phyloP scores from a whole-genome alignment of 2,329 filamentous ascomycete genomes.

The Colletotrichum coccodes region DNA sequence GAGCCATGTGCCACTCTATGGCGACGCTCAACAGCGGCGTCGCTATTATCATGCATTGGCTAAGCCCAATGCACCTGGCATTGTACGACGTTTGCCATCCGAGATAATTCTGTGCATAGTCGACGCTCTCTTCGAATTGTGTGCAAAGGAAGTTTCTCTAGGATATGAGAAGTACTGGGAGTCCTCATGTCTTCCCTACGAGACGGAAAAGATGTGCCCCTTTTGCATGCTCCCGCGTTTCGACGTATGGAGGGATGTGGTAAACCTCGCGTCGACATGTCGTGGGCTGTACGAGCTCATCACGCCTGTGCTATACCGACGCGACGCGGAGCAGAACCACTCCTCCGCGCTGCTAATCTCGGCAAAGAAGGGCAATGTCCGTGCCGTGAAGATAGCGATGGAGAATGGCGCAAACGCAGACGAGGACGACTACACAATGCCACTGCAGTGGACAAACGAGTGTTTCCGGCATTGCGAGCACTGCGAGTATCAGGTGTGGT shows the following conservation, averaged over 20 bases:
- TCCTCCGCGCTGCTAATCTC: slow-evolving; percentile 25
- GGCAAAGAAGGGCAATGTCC: slow-evolving; percentile 18
- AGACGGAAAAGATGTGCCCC: slow-evolving; percentile 21
- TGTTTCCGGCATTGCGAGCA: slow-evolving; percentile 25
- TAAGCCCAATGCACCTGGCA: slow-evolving; percentile 6
- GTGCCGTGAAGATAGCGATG: slow-evolving; percentile 40
- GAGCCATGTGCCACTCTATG: slow-evolving; percentile 31
- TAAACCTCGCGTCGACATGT: slow-evolving; percentile 25
- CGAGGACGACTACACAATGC: slow-evolving; percentile 39
- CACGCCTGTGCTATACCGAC: slow-evolving; percentile 21
- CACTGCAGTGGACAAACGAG: slow-evolving; percentile 31
- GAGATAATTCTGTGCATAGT: slow-evolving; percentile 31
- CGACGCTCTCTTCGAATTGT: slow-evolving; percentile 25
- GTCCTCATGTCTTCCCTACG: slow-evolving; percentile 28
- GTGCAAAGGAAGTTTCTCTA: slow-evolving; percentile 18
- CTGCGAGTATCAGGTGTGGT: slow-evolving; percentile 32
- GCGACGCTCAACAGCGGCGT: slow-evolving; percentile 1
- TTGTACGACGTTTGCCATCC: slow-evolving; percentile 17
- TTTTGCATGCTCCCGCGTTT: slow-evolving; percentile 33
- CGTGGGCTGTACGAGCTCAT: slow-evolving; percentile 20
- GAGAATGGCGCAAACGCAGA: slow-evolving; percentile 45
- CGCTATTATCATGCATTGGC: slow-evolving; percentile 10
- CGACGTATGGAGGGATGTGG: slow-evolving; percentile 28
- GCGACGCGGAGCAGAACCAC: slow-evolving; percentile 23
- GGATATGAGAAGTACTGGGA: slow-evolving; percentile 32